Percentiles rank a stretch among this genome's conserved stretches.
These are phyloP conservation scores for Cercophora newfieldiana DNA, from an alignment of 495 filamentous ascomycete genomes.

Conservation along the genomic window DNA sequence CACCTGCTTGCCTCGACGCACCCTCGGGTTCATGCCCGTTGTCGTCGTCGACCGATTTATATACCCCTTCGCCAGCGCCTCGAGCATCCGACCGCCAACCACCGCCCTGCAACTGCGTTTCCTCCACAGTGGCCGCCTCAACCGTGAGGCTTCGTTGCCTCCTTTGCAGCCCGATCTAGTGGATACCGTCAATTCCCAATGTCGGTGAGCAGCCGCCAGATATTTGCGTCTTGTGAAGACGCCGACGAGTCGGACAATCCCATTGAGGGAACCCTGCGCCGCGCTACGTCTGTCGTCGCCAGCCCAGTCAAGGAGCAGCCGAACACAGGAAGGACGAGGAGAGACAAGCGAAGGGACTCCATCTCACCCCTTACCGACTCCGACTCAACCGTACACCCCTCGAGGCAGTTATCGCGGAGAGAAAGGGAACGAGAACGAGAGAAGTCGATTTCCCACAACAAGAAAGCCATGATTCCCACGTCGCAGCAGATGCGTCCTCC, in stretches of 20 bases:
- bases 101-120: constrained; percentile 12
- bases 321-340: constrained; percentile 46
- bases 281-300: constrained; percentile 31
- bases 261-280: constrained; percentile 41
- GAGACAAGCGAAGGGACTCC: constrained; percentile 38
- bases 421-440: constrained; percentile 35
- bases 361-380: constrained; percentile 45
- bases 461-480: constrained; percentile 33
- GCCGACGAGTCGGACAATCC: constrained; percentile 45
- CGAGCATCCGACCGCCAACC: constrained; percentile 5
- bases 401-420: constrained; percentile 30
- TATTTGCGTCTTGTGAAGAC: constrained; percentile 51
- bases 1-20: constrained; percentile 4
- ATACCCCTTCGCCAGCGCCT: constrained; percentile 1
- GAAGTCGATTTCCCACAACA: constrained; percentile 15
- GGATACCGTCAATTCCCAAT: constrained; percentile 23
- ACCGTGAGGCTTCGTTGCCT: constrained; percentile 34
- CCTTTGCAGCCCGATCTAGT: constrained; percentile 17
- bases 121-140: constrained; percentile 29
- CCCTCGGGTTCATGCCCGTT: not conserved
- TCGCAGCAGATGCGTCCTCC: constrained; percentile 23
- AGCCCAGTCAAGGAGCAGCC: constrained; percentile 47
- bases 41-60: not conserved
- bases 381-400: constrained; percentile 42
- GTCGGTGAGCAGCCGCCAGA: constrained; percentile 25